phyloP scores from a whole-genome alignment of 805 yeast species.

The Nakazawaea holstii region DNA sequence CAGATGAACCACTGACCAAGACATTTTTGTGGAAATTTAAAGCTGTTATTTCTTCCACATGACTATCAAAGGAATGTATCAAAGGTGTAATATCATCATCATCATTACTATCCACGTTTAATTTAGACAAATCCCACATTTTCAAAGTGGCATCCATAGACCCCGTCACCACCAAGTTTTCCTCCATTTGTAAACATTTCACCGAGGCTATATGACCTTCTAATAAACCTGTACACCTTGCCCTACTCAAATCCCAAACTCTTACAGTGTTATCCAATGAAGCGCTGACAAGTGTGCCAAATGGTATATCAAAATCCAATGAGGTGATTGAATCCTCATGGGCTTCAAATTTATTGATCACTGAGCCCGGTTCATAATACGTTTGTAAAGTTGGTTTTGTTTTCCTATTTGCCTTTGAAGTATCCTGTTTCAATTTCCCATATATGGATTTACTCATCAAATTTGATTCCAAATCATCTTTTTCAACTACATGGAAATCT shows the following conservation, averaged over 20 bases:
- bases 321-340: conserved; percentile 50
- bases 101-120: conserved; percentile 17
- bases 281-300: conserved; percentile 73
- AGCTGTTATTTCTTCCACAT: conserved; percentile 62
- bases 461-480: conserved; percentile 19
- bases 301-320: conserved; percentile 68
- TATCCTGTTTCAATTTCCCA: conserved; percentile 32
- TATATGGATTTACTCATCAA: conserved; percentile 38
- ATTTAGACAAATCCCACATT: conserved; percentile 48
- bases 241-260: conserved; percentile 75
- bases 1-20: conserved; percentile 67
- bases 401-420: conserved; percentile 32
- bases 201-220: conserved; percentile 61
- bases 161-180: conserved; percentile 45
- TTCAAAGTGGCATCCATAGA: conserved; percentile 58
- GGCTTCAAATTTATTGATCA: conserved; percentile 43
- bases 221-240: conserved; percentile 42
- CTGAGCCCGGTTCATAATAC: conserved; percentile 54
- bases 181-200: conserved; percentile 53
- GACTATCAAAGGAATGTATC: conserved; percentile 52
- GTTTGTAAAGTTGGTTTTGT: conserved; percentile 62
- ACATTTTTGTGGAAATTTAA: conserved; percentile 46
- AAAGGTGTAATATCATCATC: conserved; percentile 27
- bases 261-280: conserved; percentile 71
- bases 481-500: conserved; percentile 12